phyloP scores from a whole-genome alignment of 2,329 filamentous ascomycete species.

The Botrytis medusae region DNA sequence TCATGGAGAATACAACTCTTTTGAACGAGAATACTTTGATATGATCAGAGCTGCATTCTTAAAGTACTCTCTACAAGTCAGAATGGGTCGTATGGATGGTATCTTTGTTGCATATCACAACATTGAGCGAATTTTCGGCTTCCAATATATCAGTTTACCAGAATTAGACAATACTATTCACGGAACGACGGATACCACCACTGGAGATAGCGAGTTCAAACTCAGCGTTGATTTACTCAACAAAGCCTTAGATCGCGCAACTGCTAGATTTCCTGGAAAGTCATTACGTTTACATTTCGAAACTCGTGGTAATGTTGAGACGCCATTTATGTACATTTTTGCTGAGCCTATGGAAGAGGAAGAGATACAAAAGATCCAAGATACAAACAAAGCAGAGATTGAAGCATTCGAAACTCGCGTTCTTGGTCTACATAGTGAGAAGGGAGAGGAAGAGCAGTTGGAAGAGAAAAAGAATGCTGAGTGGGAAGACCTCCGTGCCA shows the following conservation, averaged over 20 bases:
- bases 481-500: slow-evolving; percentile 38
- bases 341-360: slow-evolving; percentile 77
- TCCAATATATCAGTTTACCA: slow-evolving; percentile 83
- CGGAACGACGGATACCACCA: slow-evolving; percentile 61
- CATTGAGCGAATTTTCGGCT: slow-evolving; percentile 90
- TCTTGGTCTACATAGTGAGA: slow-evolving; percentile 49
- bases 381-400: slow-evolving; percentile 60
- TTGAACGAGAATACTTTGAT: slow-evolving; percentile 92
- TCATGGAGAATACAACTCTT: slow-evolving; percentile 83
- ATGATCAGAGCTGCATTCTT: slow-evolving; percentile 94
- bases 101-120: slow-evolving; percentile 98
- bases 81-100: slow-evolving; percentile 97
- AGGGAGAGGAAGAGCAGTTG: slow-evolving; percentile 25
- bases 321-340: slow-evolving; percentile 81
- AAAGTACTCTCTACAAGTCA: slow-evolving; percentile 94
- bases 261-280: slow-evolving; percentile 69
- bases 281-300: slow-evolving; percentile 83
- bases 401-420: slow-evolving; percentile 67
- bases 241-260: slow-evolving; percentile 73
- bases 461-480: slow-evolving; percentile 33
- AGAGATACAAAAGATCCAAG: slow-evolving; percentile 73
- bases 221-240: slow-evolving; percentile 78
- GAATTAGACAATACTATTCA: slow-evolving; percentile 95
- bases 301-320: slow-evolving; percentile 54
- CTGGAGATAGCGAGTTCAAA: slow-evolving; percentile 86